Base-by-base conservation (phyloP, 768 basidiomycete species). In the Kwoniella sp. region DNA sequence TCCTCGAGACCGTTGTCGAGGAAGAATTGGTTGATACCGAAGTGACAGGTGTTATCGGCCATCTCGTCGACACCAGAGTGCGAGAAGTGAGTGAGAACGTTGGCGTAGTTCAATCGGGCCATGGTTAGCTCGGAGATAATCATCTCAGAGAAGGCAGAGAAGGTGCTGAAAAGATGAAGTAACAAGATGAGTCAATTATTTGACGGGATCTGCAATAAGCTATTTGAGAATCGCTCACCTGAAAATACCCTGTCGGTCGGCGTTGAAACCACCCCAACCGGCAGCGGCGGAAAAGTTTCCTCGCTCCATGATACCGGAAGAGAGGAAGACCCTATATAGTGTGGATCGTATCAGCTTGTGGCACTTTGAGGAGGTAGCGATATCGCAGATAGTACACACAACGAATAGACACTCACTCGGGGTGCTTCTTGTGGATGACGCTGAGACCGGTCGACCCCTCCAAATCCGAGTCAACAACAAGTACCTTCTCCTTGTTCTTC, bases 91-190 rank as follows among this genome's bases (percentile, higher is more conserved):
- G 84, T 88, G 24, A 93, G 85, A 9, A 92, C 87, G 74, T 92
- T 93, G 83, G 89, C 90, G 70, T 89, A 84, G 80, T 93, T 93
- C 77, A 93, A 80, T 57, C 91, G 86, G n/a, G 91, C 91, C 91
- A 92, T 93, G 12, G 91, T 92, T 55, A 92, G 82, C 79, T 93
- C 91, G 4, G 90, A 91, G 58, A 93, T 80, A 53, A 90, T 83
- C 91, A 92, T 92, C 84, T 93, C 91, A 62, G 91, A 83, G 84
- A 93, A 93, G 2, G 91, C 91, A 53, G 89, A 90, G 82, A 93
- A 93, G 3, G 91, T 92, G n/a, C 61, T 65, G 24, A 19, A 37
- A 12, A 19, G 40, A 15, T 33, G 13, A 6, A 33, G n/a, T n/a
- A n/a, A n/a, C n/a, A n/a, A n/a, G n/a, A n/a, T n/a, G n/a, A n/a